Evolutionary conservation across 257 asterid species (phyloP).

Genomic region (Asclepias syriaca): DNA sequence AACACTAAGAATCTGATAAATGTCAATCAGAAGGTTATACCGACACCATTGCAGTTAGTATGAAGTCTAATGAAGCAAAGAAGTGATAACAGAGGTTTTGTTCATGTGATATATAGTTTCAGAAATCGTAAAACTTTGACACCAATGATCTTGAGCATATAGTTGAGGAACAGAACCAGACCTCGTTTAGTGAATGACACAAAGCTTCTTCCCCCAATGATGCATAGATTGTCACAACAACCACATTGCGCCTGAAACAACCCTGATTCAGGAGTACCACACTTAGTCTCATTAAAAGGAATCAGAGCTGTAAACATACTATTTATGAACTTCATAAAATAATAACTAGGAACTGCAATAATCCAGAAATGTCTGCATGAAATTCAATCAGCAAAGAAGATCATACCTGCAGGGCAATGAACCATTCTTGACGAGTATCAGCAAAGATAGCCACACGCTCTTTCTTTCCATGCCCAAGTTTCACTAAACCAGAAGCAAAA

Average conservation of each 20-base stretch:
- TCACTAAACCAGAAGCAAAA: conserved; percentile 78
- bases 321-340: neutral
- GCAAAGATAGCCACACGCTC: conserved; percentile 96
- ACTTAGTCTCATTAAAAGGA: conserved; percentile 6
- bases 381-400: neutral
- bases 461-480: conserved; percentile 82
- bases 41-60: neutral
- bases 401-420: conserved; percentile 85
- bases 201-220: conserved; percentile 97
- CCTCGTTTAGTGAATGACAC: conserved; percentile 95
- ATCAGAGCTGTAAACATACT: neutral
- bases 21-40: neutral
- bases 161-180: conserved; percentile 23
- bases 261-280: conserved; percentile 48
- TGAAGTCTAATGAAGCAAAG: neutral
- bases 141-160: neutral
- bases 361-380: neutral
- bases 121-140: neutral
- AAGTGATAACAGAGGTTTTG: neutral
- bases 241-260: conserved; percentile 91
- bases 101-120: neutral
- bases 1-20: neutral
- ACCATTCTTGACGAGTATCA: conserved; percentile 95
- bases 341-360: neutral
- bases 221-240: conserved; percentile 95